Evolutionary conservation across 192 early-diverging fungal species (phyloP), one percentile per base, ranked within the genome.

Genomic region (Geranomyces michiganensis): DNA sequence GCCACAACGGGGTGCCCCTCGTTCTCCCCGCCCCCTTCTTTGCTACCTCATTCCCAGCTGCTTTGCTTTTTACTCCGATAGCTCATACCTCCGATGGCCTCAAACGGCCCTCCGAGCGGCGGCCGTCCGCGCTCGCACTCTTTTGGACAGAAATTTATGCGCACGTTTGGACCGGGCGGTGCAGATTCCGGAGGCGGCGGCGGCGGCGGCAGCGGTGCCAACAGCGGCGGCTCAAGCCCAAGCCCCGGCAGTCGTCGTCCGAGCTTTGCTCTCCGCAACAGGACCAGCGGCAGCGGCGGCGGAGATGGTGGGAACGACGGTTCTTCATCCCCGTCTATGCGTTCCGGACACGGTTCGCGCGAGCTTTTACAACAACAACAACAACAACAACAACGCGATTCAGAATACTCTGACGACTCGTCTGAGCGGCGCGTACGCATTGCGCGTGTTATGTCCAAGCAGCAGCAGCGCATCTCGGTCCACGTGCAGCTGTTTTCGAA

Each of bases 401-500:
- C 21, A 3, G 36, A 41, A 10, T 41, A 41, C 36, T 41, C 51
- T 2, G 67, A 68, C 7, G 36, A 29, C 67, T 27, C 17, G 1
- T 31, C 53, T n/a, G 70, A 72, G n/a, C 70, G 70, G 7, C 70
- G 62, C 21, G 21, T 72, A 1, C 70, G 70, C 32, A 56, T 65
- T 32, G 71, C 64, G 12, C 65, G 73, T 5, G 73, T 69, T 36
- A 56, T 75, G 73, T 67, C 19, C 46, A 75, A 75, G 56, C 61
- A 60, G 19, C 74, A 76, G 56, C 26, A 70, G 17, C 71, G 68
- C 15, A 64, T 71, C 30, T 56, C 62, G 31, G 76, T 70, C 14
- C 84, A 84, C 61, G 76, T 85, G 67, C 75, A 71, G 44, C 67
- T 75, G 56, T 87, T 84, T 21, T 59, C 84, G 26, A 80, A 82